Evolutionary conservation across 352 stramenopile genomes (phyloP).

Genomic region (Phytophthora idaei): DNA sequence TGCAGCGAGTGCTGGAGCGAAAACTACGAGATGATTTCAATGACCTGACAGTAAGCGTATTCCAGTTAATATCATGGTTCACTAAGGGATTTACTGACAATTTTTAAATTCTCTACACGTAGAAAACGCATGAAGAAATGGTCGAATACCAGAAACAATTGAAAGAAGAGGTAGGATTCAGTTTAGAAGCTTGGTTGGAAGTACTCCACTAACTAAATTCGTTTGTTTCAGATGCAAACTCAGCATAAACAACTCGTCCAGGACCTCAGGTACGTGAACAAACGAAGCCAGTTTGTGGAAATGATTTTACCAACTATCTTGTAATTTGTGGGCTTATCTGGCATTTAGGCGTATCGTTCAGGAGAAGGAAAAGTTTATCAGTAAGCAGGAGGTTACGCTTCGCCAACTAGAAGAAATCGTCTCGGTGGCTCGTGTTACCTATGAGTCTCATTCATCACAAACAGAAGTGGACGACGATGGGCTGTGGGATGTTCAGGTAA

Average conservation of each 20-base stretch:
- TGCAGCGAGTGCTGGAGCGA: conserved; percentile 36
- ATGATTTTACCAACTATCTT: neutral
- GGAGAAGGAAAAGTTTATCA: conserved; percentile 60
- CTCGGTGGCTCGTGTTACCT: conserved; percentile 12
- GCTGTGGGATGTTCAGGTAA: conserved; percentile 68
- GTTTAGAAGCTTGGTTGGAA: neutral
- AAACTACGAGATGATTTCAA: conserved; percentile 41
- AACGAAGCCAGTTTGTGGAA: neutral
- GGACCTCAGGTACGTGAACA: conserved; percentile 53
- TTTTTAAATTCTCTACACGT: too few species aligned
- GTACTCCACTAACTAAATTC: neutral
- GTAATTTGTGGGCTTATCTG: neutral
- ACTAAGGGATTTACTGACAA: neutral
- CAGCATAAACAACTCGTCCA: conserved; percentile 60
- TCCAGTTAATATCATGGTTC: neutral
- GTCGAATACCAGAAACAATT: conserved; percentile 44
- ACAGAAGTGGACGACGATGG: conserved; percentile 77
- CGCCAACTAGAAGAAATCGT: conserved; percentile 48
- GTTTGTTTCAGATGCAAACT: conserved; percentile 36
- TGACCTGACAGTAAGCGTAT: conserved; percentile 38
- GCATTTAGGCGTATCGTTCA: conserved; percentile 37
- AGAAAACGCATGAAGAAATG: conserved; percentile 61
- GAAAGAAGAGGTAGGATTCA: conserved; percentile 46
- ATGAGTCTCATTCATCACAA: conserved; percentile 42
- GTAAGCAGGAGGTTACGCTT: conserved; percentile 49